Percentiles rank a stretch among this genome's conserved stretches.
Evolutionary conservation across 768 basidiomycete genomes (phyloP).

Genomic region (Trametes cinnabarina): DNA sequence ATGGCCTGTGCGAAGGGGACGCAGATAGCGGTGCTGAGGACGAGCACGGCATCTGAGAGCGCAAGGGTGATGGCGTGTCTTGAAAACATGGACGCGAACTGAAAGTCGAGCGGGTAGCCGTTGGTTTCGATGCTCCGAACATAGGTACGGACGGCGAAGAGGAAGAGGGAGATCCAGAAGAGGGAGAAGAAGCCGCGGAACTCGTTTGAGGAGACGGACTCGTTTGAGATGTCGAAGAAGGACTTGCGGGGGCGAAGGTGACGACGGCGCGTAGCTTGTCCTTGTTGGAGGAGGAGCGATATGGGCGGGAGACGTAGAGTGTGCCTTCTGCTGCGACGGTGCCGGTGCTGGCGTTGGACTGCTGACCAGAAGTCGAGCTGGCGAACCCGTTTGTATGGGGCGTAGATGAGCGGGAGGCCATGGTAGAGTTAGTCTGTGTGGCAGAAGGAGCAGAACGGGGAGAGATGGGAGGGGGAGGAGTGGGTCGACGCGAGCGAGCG

Average conservation of each 20-base stretch:
- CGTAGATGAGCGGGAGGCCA: background rate
- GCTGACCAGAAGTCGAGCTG: slow-evolving; percentile 32
- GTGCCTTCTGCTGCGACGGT: slow-evolving; percentile 54
- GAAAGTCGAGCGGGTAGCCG: slow-evolving; percentile 74
- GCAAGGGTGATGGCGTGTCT: slow-evolving; percentile 81
- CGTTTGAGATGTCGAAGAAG: slow-evolving; percentile 80
- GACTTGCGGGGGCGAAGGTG: slow-evolving; percentile 83
- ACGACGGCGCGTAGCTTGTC: slow-evolving; percentile 81
- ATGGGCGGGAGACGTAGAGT: slow-evolving; percentile 72
- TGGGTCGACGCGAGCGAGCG: background rate
- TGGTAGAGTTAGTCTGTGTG: background rate
- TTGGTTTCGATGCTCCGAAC: slow-evolving; percentile 72
- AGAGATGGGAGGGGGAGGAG: background rate
- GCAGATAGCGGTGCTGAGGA: slow-evolving; percentile 69
- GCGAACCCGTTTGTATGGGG: slow-evolving; percentile 6
- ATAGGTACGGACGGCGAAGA: slow-evolving; percentile 78
- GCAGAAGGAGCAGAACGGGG: background rate
- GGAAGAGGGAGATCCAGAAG: slow-evolving; percentile 89
- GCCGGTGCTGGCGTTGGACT: slow-evolving; percentile 15
- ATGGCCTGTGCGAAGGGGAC: slow-evolving; percentile 83
- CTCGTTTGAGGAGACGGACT: slow-evolving; percentile 71
- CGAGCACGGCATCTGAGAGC: slow-evolving; percentile 78
- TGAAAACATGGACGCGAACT: slow-evolving; percentile 85
- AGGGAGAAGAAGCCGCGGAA: slow-evolving; percentile 95
- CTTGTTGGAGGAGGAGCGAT: slow-evolving; percentile 74